phyloP scores from a whole-genome alignment of 306 rosid species.

The Prunus armeniaca region DNA sequence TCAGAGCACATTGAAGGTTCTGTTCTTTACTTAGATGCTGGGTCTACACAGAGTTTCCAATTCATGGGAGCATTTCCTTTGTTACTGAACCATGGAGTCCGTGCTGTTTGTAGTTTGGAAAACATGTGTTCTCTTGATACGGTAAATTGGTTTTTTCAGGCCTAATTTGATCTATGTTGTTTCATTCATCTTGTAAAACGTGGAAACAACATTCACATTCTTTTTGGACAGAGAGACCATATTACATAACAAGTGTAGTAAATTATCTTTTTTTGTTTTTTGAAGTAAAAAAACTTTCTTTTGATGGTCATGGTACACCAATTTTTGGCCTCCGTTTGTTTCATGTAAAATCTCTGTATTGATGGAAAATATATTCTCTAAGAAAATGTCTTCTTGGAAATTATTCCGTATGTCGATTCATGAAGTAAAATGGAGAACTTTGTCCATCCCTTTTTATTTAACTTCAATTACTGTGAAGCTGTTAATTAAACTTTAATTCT shows the following conservation, averaged over 20 bases:
- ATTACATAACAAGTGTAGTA: not conserved
- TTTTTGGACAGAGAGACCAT: not conserved
- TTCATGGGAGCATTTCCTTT: slow-evolving; percentile 64
- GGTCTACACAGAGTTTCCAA: slow-evolving; percentile 80
- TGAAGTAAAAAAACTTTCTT: not conserved
- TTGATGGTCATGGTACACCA: not conserved
- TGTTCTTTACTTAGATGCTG: slow-evolving; percentile 79
- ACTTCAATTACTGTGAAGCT: no score
- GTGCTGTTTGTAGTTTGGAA: slow-evolving; percentile 76
- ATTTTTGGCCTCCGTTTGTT: not conserved
- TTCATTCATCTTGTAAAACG: not conserved
- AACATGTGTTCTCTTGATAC: slow-evolving; percentile 50
- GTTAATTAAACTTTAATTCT: no score
- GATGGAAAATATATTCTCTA: not conserved
- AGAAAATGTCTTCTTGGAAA: not conserved
- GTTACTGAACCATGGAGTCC: slow-evolving; percentile 70
- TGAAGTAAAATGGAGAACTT: no score
- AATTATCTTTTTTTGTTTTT: not conserved
- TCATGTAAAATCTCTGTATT: not conserved
- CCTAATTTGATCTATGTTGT: not conserved
- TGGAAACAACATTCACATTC: not conserved
- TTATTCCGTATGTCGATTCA: no score
- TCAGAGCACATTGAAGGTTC: slow-evolving; percentile 75
- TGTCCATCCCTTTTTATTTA: no score
- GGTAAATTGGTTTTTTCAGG: slow-evolving; percentile 35